phyloP scores from a whole-genome alignment of 2,329 filamentous ascomycete species.

The Neopestalotiopsis rosae region DNA sequence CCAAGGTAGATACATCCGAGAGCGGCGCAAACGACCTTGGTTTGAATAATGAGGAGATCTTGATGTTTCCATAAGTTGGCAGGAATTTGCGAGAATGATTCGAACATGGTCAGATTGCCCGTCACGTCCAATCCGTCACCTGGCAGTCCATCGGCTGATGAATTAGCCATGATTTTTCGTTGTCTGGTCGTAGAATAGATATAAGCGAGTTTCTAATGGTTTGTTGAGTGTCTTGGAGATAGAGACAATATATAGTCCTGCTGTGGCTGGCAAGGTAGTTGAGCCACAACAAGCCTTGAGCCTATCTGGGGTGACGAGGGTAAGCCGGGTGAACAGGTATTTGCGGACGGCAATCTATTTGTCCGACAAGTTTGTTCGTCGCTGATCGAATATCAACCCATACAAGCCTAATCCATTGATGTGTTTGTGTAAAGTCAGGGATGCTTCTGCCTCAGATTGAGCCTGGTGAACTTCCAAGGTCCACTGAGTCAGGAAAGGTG shows the following conservation, averaged over 20 bases:
- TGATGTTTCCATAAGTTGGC: constrained; percentile 34
- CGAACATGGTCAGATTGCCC: constrained; percentile 34
- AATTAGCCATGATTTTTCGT: constrained; percentile 24
- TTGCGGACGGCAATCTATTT: too few species aligned
- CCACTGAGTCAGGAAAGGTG: not conserved
- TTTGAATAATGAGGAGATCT: constrained; percentile 51
- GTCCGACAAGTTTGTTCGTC: not conserved
- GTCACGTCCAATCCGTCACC: constrained; percentile 31
- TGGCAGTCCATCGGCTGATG: constrained; percentile 20
- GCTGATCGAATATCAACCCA: not conserved
- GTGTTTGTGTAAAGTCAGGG: too few species aligned
- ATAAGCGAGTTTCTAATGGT: too few species aligned
- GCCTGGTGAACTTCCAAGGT: too few species aligned
- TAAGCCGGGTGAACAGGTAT: too few species aligned
- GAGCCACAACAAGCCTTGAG: too few species aligned
- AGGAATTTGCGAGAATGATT: constrained; percentile 35
- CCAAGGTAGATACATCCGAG: constrained; percentile 85
- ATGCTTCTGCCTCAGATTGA: too few species aligned
- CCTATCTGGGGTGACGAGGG: too few species aligned
- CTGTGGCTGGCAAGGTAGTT: not conserved
- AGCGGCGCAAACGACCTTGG: constrained; percentile 65
- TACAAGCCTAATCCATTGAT: not conserved
- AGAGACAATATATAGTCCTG: not conserved
- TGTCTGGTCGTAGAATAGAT: not conserved
- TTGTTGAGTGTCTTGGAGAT: too few species aligned